Evolutionary conservation across 2,329 filamentous ascomycete species (phyloP), one percentile per base, ranked within the genome.

Genomic region (Calonectria leucothoes): DNA sequence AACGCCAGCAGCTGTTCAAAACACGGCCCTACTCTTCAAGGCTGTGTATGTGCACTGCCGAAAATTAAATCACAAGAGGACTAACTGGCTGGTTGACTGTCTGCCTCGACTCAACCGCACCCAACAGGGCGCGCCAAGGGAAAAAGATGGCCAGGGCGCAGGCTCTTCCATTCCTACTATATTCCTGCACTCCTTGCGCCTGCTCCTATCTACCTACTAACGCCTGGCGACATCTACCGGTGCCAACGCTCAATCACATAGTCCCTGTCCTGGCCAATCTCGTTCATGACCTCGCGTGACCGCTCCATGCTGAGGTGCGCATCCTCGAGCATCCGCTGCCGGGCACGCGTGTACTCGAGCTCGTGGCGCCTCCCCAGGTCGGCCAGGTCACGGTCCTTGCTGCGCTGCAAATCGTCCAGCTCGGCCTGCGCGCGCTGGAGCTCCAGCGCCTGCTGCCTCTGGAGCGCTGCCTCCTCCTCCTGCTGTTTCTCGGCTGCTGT

Each of bases 361-460:
- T 59, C 35, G 49, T 70, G 55, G 12, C 48, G 17, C 49, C 59
- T 35, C n/a, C 39, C 20, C 37, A 65, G 20, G 15, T 65, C 49
- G 4, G 39, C 48, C 10, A 70, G 61, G 6, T 48, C n/a, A 14
- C 68, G n/a, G 1, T 55, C 68, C 35, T 66, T 57, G 2, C 29
- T n/a, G 35, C 52, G 33, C 59, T 64, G 15, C 25, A 70, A 37
- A 37, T 55, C 59, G n/a, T 66, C 68, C 15, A 70, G 68, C 48
- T 70, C 68, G 55, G 45, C 29, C 23, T 51, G 35, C 49, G 68
- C 68, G 37, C 39, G 52, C n/a, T 52, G 59, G 3, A 70, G 37
- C 61, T 70, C 61, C 25, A 55, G 14, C 2, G 59, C 59, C 59
- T 49, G 33, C 42, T 45, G 42, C n/a, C 20, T n/a, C 42, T 45